Conservation (phyloP, 371 early-diverging fungal genomes). For the Mucor indicus region DNA sequence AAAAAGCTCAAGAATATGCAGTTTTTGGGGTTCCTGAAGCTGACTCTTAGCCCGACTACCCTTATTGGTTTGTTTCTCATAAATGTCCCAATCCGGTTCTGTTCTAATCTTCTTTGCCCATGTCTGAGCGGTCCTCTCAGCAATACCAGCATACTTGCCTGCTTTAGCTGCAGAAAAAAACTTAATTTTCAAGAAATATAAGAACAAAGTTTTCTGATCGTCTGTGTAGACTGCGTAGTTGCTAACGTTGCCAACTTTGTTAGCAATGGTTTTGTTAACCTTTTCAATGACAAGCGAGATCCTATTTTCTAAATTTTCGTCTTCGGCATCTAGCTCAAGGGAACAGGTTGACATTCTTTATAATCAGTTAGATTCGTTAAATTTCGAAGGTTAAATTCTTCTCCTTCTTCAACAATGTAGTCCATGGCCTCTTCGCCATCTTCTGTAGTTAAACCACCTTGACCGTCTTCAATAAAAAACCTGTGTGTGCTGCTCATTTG, state of each 20-base stretch:
- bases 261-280: neutral
- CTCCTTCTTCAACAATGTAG: conserved; percentile 7
- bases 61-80: conserved; percentile 4
- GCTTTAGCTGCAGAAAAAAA: conserved; percentile 6
- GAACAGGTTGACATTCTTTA: conserved; percentile 1
- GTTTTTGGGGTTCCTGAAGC: neutral
- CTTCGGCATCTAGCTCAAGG: conserved; percentile 9
- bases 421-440: conserved; percentile 9
- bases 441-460: conserved; percentile 4
- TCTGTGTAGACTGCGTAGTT: neutral
- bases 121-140: conserved; percentile 1
- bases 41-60: neutral
- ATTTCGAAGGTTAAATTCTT: conserved; percentile 1
- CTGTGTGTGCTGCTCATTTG: neutral
- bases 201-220: conserved; percentile 6
- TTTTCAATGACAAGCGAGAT: neutral
- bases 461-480: conserved; percentile 9
- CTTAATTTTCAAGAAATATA: conserved; percentile 2
- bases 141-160: neutral
- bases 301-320: conserved; percentile 5
- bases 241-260: neutral
- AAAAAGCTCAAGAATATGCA: conserved; percentile 1
- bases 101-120: conserved; percentile 6
- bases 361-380: conserved; percentile 4
- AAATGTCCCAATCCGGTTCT: conserved; percentile 7